Conservation (phyloP, 2,329 filamentous ascomycete species). For the Scorias spongiosa region DNA sequence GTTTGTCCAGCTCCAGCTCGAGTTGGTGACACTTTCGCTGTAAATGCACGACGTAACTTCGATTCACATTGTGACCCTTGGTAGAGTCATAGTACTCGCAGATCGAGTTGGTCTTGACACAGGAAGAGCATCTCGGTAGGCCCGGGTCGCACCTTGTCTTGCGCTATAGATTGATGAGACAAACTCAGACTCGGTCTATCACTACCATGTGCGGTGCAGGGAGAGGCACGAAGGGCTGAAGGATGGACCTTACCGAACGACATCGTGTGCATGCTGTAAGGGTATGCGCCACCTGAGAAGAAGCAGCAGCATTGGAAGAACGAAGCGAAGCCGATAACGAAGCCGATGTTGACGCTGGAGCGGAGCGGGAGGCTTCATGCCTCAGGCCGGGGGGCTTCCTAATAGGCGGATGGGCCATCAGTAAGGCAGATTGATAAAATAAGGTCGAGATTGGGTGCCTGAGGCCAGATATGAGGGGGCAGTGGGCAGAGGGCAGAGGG, state of each 20-base stretch:
- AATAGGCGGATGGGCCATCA: slow-evolving; percentile 1
- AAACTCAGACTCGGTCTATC: background rate
- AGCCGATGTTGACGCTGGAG: background rate
- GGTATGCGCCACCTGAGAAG: slow-evolving; percentile 54
- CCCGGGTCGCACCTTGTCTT: slow-evolving; percentile 94
- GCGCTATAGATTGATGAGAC: slow-evolving; percentile 38
- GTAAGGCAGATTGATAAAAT: slow-evolving; percentile 1
- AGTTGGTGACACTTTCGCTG: slow-evolving; percentile 73
- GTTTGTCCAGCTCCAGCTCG: slow-evolving; percentile 64
- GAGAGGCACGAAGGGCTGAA: background rate
- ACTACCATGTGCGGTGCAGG: background rate
- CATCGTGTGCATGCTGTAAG: slow-evolving; percentile 68
- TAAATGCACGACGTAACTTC: slow-evolving; percentile 82
- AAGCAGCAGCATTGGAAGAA: background rate
- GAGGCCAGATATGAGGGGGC: too few relatives aligned
- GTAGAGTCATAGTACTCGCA: slow-evolving; percentile 94
- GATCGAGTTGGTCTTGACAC: slow-evolving; percentile 75
- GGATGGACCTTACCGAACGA: slow-evolving; percentile 46
- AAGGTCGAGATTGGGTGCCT: background rate
- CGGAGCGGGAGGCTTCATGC: slow-evolving; percentile 3
- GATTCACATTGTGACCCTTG: slow-evolving; percentile 71
- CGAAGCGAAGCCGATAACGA: background rate
- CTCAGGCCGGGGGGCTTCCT: slow-evolving; percentile 2
- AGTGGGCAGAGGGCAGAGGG: too few relatives aligned
- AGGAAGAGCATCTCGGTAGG: slow-evolving; percentile 79